phyloP scores from a whole-genome alignment of 106 monocot genomes.

The Xerophyta viscosa region DNA sequence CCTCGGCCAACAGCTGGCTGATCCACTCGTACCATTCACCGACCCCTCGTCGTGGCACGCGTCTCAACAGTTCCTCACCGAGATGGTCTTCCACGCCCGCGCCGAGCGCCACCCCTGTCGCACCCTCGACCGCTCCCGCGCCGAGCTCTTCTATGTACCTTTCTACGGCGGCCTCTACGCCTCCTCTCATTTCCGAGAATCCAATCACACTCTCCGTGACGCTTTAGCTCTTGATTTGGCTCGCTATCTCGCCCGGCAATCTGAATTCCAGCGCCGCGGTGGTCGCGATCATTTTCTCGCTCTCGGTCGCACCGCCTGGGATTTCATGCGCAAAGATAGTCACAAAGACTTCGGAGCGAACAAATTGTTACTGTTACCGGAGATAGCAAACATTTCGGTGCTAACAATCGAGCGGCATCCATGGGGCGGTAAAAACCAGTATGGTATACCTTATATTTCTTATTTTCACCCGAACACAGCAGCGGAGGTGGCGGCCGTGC shows the following conservation, averaged over 20 bases:
- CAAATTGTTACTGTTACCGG: conserved; percentile 25
- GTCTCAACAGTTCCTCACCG: conserved; percentile 55
- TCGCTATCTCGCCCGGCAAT: conserved; percentile 4
- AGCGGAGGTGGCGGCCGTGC: conserved; percentile 27
- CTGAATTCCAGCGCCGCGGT: conserved; percentile 8
- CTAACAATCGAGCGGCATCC: conserved; percentile 52
- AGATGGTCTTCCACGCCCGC: conserved; percentile 62
- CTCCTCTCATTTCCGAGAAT: conserved; percentile 23
- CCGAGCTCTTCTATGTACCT: conserved; percentile 48
- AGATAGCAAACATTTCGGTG: conserved; percentile 35
- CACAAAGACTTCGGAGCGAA: conserved; percentile 21
- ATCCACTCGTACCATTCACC: neutral
- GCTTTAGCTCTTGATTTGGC: conserved; percentile 22
- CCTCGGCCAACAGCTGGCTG: conserved; percentile 36
- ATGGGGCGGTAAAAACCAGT: conserved; percentile 38
- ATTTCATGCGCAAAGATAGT: conserved; percentile 40
- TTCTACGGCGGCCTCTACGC: conserved; percentile 57
- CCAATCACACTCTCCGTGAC: conserved; percentile 25
- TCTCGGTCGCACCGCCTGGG: conserved; percentile 56
- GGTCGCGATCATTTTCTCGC: conserved; percentile 53
- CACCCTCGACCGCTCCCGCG: conserved; percentile 11
- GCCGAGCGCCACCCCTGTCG: conserved; percentile 49
- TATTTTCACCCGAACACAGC: conserved; percentile 38
- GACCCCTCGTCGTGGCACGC: conserved; percentile 22
- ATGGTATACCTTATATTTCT: conserved; percentile 49